Percentiles rank a stretch among this genome's conserved stretches.
These are phyloP conservation scores for Thozetella sp. DNA, from an alignment of 495 filamentous ascomycete genomes.

Conservation along the genomic window DNA sequence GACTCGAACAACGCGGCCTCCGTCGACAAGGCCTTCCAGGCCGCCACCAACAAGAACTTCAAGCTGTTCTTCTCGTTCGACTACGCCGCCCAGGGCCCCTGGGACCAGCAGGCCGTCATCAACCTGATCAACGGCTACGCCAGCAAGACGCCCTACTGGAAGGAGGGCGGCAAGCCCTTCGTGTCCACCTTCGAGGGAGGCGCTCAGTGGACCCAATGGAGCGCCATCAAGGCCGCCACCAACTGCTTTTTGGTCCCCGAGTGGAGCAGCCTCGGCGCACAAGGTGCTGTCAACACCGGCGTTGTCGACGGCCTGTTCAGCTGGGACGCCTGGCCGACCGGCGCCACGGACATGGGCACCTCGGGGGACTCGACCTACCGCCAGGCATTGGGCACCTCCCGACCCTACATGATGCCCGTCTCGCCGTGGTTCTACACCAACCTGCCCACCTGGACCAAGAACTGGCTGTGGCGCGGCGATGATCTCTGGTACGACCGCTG, in stretches of 20 bases:
- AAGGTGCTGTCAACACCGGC: neutral
- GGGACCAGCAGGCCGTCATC: constrained; percentile 2
- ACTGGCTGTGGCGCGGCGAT: constrained; percentile 70
- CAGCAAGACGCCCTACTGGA: constrained; percentile 38
- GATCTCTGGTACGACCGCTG: constrained; percentile 70
- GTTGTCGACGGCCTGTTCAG: constrained; percentile 27
- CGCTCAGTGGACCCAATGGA: constrained; percentile 3
- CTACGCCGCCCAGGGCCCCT: constrained; percentile 9
- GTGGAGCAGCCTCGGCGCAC: constrained; percentile 10
- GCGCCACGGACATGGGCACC: constrained; percentile 51
- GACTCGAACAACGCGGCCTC: neutral
- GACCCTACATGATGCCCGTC: constrained; percentile 73
- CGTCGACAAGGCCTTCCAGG: neutral
- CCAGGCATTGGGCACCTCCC: constrained; percentile 39
- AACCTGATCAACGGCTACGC: constrained; percentile 26
- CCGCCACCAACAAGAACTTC: constrained; percentile 1
- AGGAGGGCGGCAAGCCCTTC: constrained; percentile 47
- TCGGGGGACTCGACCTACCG: constrained; percentile 52
- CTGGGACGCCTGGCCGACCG: constrained; percentile 69
- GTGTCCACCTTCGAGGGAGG: constrained; percentile 61
- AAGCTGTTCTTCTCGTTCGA: constrained; percentile 1
- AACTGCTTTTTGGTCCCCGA: constrained; percentile 13
- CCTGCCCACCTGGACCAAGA: constrained; percentile 64
- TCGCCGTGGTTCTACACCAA: constrained; percentile 72
- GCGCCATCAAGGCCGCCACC: constrained; percentile 7